Conservation (phyloP, 805 yeast genomes). For the Saccharomycopsis selenospora region DNA sequence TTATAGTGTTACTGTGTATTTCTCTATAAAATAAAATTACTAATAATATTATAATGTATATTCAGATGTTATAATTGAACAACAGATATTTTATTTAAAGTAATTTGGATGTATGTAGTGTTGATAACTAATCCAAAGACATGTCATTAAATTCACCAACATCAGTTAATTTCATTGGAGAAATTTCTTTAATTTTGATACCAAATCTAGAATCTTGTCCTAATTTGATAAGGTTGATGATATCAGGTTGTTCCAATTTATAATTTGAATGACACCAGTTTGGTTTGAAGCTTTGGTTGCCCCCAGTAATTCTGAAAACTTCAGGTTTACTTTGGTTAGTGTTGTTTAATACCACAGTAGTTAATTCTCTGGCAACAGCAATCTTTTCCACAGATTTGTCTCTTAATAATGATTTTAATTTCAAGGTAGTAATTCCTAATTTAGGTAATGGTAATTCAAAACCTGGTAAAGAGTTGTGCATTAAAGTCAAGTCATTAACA, state of each 20-base stretch:
- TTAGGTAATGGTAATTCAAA: slow-evolving; percentile 70
- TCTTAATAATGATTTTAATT: slow-evolving; percentile 55
- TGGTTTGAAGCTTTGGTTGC: slow-evolving; percentile 58
- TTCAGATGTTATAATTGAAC: no score
- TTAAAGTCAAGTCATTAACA: slow-evolving; percentile 35
- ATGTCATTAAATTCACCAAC: background rate
- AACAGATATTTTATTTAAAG: no score
- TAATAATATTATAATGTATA: no score
- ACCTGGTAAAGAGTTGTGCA: slow-evolving; percentile 46
- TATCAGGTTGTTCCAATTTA: slow-evolving; percentile 50
- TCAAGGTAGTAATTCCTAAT: slow-evolving; percentile 62
- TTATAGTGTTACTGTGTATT: no score
- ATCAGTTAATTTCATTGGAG: slow-evolving; percentile 38
- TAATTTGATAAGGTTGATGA: slow-evolving; percentile 49
- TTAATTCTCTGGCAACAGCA: slow-evolving; percentile 68
- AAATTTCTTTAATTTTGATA: slow-evolving; percentile 54
- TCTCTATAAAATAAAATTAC: no score
- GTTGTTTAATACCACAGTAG: slow-evolving; percentile 61
- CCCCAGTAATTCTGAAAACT: slow-evolving; percentile 76
- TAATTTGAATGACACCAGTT: slow-evolving; percentile 82
- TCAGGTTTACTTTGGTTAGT: slow-evolving; percentile 34
- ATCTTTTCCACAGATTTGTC: slow-evolving; percentile 42
- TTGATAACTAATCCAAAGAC: background rate
- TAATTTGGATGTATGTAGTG: no score
- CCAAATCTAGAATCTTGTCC: slow-evolving; percentile 67